These are phyloP conservation scores for Metschnikowia similis DNA, from an alignment of 805 yeast species.

Conservation along the genomic window DNA sequence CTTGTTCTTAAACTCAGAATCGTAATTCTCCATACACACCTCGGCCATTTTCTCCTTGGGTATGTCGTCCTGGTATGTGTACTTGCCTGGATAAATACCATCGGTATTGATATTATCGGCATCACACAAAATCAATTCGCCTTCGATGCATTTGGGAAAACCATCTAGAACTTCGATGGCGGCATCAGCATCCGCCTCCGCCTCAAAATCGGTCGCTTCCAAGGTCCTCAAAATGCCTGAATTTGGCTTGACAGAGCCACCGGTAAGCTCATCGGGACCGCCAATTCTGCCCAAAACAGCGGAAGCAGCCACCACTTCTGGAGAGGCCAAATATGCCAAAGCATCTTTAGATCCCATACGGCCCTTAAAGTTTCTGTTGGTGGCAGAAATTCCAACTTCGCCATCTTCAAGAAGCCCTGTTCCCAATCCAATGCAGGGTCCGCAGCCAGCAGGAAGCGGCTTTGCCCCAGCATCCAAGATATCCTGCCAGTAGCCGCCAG, in stretches of 20 bases:
- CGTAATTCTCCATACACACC: slow-evolving; percentile 99
- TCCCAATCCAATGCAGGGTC: slow-evolving; percentile 98
- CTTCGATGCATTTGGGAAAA: slow-evolving; percentile 83
- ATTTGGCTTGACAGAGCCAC: slow-evolving; percentile 43
- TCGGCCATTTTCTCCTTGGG: slow-evolving; percentile 95
- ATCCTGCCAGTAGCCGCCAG: slow-evolving; percentile 86
- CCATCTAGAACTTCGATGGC: slow-evolving; percentile 80
- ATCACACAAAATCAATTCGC: slow-evolving; percentile 92
- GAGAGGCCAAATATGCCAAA: slow-evolving; percentile 91
- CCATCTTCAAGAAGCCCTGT: slow-evolving; percentile 91
- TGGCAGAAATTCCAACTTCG: slow-evolving; percentile 97
- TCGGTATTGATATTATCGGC: slow-evolving; percentile 97
- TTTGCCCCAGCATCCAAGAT: slow-evolving; percentile 89
- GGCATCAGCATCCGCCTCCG: slow-evolving; percentile 23
- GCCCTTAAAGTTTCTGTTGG: slow-evolving; percentile 97
- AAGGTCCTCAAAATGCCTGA: slow-evolving; percentile 46
- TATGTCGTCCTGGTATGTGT: slow-evolving; percentile 97
- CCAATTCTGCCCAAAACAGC: slow-evolving; percentile 95
- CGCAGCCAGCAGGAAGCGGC: slow-evolving; percentile 97
- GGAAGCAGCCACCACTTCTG: slow-evolving; percentile 97
- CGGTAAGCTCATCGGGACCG: slow-evolving; percentile 80
- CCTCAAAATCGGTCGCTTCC: slow-evolving; percentile 24
- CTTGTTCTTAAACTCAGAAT: slow-evolving; percentile 77
- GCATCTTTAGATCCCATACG: slow-evolving; percentile 99
- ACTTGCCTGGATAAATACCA: slow-evolving; percentile 98